Percentiles rank a stretch among this genome's conserved stretches.
phyloP scores from a whole-genome alignment of 257 asterid genomes.

The Solanum okadae region DNA sequence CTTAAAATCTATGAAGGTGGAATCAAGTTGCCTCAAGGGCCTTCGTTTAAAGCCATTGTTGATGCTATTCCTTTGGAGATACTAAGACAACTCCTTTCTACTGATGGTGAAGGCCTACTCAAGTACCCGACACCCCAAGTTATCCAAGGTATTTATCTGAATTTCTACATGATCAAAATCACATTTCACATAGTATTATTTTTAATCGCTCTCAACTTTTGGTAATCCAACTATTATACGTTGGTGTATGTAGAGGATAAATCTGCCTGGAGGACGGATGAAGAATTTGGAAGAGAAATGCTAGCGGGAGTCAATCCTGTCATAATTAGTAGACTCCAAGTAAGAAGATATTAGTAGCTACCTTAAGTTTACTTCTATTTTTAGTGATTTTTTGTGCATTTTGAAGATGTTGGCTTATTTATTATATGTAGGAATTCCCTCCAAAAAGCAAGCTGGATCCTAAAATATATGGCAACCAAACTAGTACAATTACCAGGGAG shows the following conservation, averaged over 20 bases:
- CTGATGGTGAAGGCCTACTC: conserved; percentile 6
- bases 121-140: conserved; percentile 19
- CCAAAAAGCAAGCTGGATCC: conserved; percentile 13
- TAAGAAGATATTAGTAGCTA: neutral
- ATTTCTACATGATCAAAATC: neutral
- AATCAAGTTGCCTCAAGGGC: conserved; percentile 10
- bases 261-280: conserved; percentile 23
- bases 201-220: neutral
- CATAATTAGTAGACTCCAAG: conserved; percentile 11
- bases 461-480: conserved; percentile 9
- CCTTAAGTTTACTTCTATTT: neutral
- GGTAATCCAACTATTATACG: neutral
- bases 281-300: conserved; percentile 21
- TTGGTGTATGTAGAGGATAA: conserved; percentile 10
- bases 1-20: conserved; percentile 16
- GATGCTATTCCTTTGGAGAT: conserved; percentile 4
- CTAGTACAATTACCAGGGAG: conserved; percentile 6
- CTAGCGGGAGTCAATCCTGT: conserved; percentile 22
- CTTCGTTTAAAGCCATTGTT: neutral
- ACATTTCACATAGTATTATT: neutral
- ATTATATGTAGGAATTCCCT: conserved; percentile 9
- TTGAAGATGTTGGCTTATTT: neutral
- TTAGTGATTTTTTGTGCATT: neutral
- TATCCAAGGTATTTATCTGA: conserved; percentile 1
- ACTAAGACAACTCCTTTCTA: conserved; percentile 4